phyloP scores from a whole-genome alignment of 352 stramenopile species.

The Phytophthora pisi region DNA sequence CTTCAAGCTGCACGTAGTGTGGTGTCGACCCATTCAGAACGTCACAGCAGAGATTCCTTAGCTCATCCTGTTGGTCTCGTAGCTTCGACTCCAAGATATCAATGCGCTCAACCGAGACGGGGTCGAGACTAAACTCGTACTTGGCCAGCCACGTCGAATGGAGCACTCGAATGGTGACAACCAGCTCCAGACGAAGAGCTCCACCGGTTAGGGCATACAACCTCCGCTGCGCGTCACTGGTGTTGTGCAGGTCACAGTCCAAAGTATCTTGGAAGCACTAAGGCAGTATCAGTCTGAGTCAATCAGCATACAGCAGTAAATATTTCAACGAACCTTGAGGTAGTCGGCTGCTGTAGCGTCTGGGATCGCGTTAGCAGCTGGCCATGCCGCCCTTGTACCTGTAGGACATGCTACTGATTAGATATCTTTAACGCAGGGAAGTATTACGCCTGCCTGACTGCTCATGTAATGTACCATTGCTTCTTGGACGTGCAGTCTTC shows the following conservation, averaged over 20 bases:
- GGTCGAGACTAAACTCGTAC: slow-evolving; percentile 6
- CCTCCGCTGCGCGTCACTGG: background rate
- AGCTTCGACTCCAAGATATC: slow-evolving; percentile 9
- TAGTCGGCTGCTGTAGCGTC: slow-evolving; percentile 1
- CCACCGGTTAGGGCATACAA: background rate
- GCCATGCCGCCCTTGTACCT: background rate
- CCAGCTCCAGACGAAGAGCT: background rate
- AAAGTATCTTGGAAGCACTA: slow-evolving; percentile 3
- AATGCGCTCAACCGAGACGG: slow-evolving; percentile 11
- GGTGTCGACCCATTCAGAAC: background rate
- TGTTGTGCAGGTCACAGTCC: background rate
- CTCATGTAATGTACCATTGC: background rate
- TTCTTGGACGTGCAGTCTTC: background rate
- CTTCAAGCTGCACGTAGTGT: background rate
- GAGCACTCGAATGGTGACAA: background rate
- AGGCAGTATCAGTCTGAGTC: too few species aligned
- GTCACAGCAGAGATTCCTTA: background rate
- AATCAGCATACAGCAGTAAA: too few species aligned
- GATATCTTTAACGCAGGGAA: background rate
- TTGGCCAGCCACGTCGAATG: background rate
- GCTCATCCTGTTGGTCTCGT: slow-evolving; percentile 9
- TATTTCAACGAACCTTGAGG: background rate
- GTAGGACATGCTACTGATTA: too few species aligned
- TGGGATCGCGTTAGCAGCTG: background rate
- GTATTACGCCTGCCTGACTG: too few species aligned